Percentiles rank a stretch among this genome's conserved stretches.
Evolutionary conservation across 352 stramenopile species (phyloP).

Genomic region (Phytophthora vignae): DNA sequence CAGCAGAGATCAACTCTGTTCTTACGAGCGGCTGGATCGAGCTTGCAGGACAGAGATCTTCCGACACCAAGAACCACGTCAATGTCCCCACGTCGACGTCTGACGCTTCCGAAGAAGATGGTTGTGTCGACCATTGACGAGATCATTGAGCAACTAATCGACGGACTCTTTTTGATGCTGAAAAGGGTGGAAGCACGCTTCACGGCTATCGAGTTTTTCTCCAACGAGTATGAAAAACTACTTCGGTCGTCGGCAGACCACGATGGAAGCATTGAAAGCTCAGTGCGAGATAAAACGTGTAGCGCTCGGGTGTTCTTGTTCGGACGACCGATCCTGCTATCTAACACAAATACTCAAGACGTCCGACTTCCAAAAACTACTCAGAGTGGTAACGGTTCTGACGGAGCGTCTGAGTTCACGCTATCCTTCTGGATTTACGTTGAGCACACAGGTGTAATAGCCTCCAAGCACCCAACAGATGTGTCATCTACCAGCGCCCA

Average conservation of each 20-base stretch:
- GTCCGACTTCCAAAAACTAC: conserved; percentile 6
- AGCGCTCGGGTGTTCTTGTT: conserved; percentile 25
- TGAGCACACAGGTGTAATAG: conserved; percentile 15
- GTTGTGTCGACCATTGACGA: conserved; percentile 48
- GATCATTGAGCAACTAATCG: conserved; percentile 50
- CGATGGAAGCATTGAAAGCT: neutral
- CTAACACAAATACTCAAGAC: conserved; percentile 16
- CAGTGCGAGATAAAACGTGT: neutral
- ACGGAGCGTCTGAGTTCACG: conserved; percentile 5
- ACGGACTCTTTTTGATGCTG: conserved; percentile 48
- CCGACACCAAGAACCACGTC: conserved; percentile 27
- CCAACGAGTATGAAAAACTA: conserved; percentile 12
- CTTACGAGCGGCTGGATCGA: conserved; percentile 17
- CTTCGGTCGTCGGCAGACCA: neutral
- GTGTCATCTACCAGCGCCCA: neutral
- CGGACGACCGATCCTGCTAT: conserved; percentile 30
- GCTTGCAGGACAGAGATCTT: conserved; percentile 28
- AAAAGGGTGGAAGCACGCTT: conserved; percentile 28
- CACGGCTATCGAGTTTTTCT: conserved; percentile 5
- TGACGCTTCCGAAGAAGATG: conserved; percentile 54
- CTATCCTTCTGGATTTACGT: conserved; percentile 36
- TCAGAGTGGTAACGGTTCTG: neutral
- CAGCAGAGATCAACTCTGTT: conserved; percentile 17
- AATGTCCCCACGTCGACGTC: conserved; percentile 56
- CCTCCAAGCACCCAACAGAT: neutral